Percentiles rank a stretch among this genome's conserved stretches.
These are phyloP conservation scores for Clavispora phyllophila DNA, from an alignment of 805 yeast species.

Conservation along the genomic window DNA sequence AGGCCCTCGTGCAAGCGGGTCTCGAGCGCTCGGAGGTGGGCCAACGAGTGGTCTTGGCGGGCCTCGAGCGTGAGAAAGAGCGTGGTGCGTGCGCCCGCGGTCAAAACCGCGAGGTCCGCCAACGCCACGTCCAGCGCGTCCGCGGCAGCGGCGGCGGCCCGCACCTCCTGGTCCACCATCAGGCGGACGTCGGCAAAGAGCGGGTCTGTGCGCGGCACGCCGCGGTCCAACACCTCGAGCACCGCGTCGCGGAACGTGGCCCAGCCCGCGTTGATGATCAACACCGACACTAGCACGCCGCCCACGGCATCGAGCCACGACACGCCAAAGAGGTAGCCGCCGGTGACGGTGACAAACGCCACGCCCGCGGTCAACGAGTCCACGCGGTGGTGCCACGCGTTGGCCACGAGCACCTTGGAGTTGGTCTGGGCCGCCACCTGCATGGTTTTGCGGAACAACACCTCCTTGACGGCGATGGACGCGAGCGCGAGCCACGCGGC, in stretches of 20 bases:
- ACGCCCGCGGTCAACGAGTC: constrained; percentile 90
- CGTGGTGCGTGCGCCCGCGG: constrained; percentile 56
- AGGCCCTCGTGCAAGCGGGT: constrained; percentile 11
- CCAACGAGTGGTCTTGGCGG: constrained; percentile 15
- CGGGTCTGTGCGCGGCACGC: constrained; percentile 48
- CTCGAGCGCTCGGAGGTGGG: constrained; percentile 8
- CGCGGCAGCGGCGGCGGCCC: constrained; percentile 6
- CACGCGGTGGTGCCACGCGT: constrained; percentile 98
- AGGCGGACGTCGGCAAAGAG: constrained; percentile 41
- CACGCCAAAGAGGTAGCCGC: constrained; percentile 72
- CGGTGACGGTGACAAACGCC: constrained; percentile 81
- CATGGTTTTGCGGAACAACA: constrained; percentile 79
- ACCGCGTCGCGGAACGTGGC: constrained; percentile 65
- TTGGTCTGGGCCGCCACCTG: constrained; percentile 71
- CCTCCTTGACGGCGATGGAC: constrained; percentile 81
- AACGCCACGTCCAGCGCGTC: constrained; percentile 30
- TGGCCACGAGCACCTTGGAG: constrained; percentile 88
- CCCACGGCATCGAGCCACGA: constrained; percentile 91
- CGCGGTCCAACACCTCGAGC: constrained; percentile 73
- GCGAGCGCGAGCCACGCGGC: constrained; percentile 97
- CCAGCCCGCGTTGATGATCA: constrained; percentile 82
- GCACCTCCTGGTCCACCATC: constrained; percentile 32
- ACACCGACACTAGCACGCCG: constrained; percentile 76
- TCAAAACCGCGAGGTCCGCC: constrained; percentile 41
- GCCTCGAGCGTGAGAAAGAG: constrained; percentile 28